A percentile compares a stretch with the other conserved stretches of the same genome.
Conservation (phyloP, 1,284 basidiomycete genomes). For the Flammula alnicola region DNA sequence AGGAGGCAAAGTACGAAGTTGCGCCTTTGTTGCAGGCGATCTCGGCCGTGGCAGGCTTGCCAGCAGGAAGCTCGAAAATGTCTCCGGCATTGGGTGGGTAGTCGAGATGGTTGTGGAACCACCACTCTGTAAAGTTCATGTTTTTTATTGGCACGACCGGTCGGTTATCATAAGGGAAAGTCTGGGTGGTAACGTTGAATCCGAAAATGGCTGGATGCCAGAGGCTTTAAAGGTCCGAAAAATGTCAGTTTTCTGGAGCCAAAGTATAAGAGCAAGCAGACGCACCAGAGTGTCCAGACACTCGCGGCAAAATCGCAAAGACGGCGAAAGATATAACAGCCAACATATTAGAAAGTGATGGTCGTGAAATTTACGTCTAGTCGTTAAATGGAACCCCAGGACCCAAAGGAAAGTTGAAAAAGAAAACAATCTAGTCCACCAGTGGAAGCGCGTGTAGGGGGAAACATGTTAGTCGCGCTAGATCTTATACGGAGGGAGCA, state of each 20-base stretch:
- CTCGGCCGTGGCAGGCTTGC: constrained; percentile 51
- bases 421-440: constrained; percentile 20
- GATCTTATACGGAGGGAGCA: constrained; percentile 14
- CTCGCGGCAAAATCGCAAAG: constrained; percentile 20
- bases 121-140: constrained; percentile 66
- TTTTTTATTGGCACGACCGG: constrained; percentile 58
- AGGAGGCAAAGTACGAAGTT: constrained; percentile 53
- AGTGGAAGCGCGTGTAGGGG: constrained; percentile 11
- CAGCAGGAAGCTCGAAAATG: constrained; percentile 63
- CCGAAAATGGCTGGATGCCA: constrained; percentile 53
- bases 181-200: constrained; percentile 59
- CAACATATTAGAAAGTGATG: constrained; percentile 18
- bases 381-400: constrained; percentile 11
- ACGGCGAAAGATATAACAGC: constrained; percentile 20
- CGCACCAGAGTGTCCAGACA: constrained; percentile 33
- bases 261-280: background rate
- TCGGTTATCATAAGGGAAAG: constrained; percentile 58
- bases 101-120: constrained; percentile 68
- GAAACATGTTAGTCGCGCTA: background rate
- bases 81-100: constrained; percentile 59
- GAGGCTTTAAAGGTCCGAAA: too few relatives aligned
- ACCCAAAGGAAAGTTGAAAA: constrained; percentile 7
- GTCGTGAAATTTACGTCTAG: background rate
- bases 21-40: constrained; percentile 63
- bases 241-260: too few relatives aligned